Evolutionary conservation across 2,329 filamentous ascomycete genomes (phyloP), one percentile per base, ranked within the genome.

Genomic region (Pseudocercospora ulei): DNA sequence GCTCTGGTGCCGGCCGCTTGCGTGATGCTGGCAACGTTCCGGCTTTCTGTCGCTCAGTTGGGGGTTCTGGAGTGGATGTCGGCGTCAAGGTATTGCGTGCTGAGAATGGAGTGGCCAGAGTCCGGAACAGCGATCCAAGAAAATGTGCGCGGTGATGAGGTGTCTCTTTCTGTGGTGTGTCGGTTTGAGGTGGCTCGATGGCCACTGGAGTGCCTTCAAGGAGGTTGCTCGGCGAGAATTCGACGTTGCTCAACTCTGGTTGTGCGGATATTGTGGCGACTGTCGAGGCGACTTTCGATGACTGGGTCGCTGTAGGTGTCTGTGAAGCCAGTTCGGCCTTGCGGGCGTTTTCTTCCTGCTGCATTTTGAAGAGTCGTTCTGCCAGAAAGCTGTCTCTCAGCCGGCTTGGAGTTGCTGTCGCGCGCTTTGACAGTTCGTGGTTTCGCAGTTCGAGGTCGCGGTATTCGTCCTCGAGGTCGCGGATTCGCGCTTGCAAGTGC

Each of bases 1-100:
- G 35, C 31, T 41, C 43, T 46, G 46, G 41, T 35, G 51, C 51
- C 22, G 46, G 26, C 9, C 51, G 48, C 44, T 54, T 53, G 35
- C 50, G 48, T 13, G 43, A 47, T n/a, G 39, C 36, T 33, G 48
- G 46, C n/a, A 51, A 35, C 34, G 39, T 30, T 34, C 41, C 48
- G 11, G 49, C 34, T 8, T 16, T 29, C 16, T 29, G 35, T 20
- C 34, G 27, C 28, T 41, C 27, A 28, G 35, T 30, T 31, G 34
- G 31, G 37, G 35, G 11, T 38, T 40, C 35, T 26, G 27, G 33
- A 38, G 26, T 24, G 8, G 13, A 22, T 3, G 38, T 28, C 11
- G 13, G 34, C 7, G 14, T 18, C 25, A 17, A 23, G 27, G 23
- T 20, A 19, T 23, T 41, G 38, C 39, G 43, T 12, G 35, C 30